A percentile compares a stretch with the other conserved stretches of the same genome.
phyloP scores from a whole-genome alignment of 805 yeast genomes.

The Myxozyma neotropica region DNA sequence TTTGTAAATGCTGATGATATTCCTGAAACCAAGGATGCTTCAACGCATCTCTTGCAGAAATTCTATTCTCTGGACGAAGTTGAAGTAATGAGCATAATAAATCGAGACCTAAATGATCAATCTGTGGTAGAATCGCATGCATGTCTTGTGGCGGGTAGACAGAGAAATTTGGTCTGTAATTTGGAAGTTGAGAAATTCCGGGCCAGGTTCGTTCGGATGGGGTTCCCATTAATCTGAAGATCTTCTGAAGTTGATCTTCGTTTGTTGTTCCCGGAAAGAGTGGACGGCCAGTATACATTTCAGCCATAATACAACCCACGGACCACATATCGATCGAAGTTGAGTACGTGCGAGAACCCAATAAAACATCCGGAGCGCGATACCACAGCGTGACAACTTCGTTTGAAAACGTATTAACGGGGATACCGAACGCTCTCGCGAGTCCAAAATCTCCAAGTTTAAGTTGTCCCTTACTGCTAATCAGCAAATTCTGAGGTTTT shows the following conservation, averaged over 20 bases:
- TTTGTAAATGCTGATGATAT: constrained; percentile 1
- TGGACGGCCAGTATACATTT: constrained; percentile 97
- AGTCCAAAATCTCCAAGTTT: constrained; percentile 96
- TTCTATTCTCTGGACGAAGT: constrained; percentile 55
- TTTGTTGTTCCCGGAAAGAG: constrained; percentile 94
- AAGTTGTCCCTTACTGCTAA: constrained; percentile 85
- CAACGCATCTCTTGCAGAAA: constrained; percentile 57
- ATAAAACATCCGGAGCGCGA: constrained; percentile 93
- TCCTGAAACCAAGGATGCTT: constrained; percentile 83
- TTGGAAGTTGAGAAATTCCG: constrained; percentile 84
- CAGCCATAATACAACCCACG: constrained; percentile 96
- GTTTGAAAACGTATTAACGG: constrained; percentile 94
- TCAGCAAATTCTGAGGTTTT: constrained; percentile 92
- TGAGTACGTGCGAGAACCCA: constrained; percentile 93
- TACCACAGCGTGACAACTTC: constrained; percentile 99
- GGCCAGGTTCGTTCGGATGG: constrained; percentile 98
- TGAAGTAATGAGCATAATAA: constrained; percentile 59
- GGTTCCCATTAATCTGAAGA: constrained; percentile 93
- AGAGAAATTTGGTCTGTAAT: constrained; percentile 81
- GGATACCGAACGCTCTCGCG: constrained; percentile 97
- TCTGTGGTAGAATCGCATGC: constrained; percentile 64
- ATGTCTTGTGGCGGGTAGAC: constrained; percentile 88
- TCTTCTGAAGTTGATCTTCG: constrained; percentile 91
- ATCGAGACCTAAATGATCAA: constrained; percentile 70
- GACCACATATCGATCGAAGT: constrained; percentile 99